Percentiles rank a stretch among this genome's conserved stretches.
phyloP scores from a whole-genome alignment of 2,329 filamentous ascomycete species.

The Aureobasidium sp. region DNA sequence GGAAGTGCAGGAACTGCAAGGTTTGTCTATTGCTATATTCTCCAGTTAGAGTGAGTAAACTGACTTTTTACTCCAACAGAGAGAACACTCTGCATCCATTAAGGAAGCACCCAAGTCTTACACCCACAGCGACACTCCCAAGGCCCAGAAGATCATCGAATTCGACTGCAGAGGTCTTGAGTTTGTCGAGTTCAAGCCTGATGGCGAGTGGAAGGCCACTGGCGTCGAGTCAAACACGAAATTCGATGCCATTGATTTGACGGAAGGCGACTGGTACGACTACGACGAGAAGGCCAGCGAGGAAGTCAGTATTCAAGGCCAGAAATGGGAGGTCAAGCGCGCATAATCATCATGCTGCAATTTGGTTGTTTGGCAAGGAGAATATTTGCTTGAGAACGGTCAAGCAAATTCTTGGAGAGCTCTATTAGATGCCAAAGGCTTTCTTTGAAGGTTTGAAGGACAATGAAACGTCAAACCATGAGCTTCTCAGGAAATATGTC shows the following conservation, averaged over 20 bases:
- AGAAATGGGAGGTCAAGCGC: constrained; percentile 77
- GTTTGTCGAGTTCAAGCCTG: constrained; percentile 81
- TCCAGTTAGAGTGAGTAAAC: too few relatives aligned
- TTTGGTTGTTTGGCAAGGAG: too few relatives aligned
- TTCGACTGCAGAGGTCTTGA: constrained; percentile 93
- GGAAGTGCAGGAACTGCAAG: constrained; percentile 98
- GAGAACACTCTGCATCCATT: constrained; percentile 83
- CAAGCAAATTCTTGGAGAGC: too few relatives aligned
- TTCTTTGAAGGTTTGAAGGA: too few relatives aligned
- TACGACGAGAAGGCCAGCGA: constrained; percentile 41
- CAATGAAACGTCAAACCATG: too few relatives aligned
- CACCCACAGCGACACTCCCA: constrained; percentile 53
- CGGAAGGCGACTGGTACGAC: constrained; percentile 93
- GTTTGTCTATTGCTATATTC: constrained; percentile 36
- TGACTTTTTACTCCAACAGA: constrained; percentile 36
- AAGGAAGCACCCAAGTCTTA: constrained; percentile 66
- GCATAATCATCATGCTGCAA: constrained; percentile 37
- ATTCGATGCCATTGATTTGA: constrained; percentile 72
- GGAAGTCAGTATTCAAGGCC: constrained; percentile 42
- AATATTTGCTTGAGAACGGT: too few relatives aligned
- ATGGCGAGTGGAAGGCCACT: constrained; percentile 85
- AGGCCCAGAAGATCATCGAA: constrained; percentile 69
- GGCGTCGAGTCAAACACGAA: constrained; percentile 75
- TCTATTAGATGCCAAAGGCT: too few relatives aligned
- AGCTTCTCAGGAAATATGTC: too few relatives aligned